These are phyloP conservation scores for Diaporthe ampelina DNA, from an alignment of 2,329 filamentous ascomycete genomes.

Conservation along the genomic window DNA sequence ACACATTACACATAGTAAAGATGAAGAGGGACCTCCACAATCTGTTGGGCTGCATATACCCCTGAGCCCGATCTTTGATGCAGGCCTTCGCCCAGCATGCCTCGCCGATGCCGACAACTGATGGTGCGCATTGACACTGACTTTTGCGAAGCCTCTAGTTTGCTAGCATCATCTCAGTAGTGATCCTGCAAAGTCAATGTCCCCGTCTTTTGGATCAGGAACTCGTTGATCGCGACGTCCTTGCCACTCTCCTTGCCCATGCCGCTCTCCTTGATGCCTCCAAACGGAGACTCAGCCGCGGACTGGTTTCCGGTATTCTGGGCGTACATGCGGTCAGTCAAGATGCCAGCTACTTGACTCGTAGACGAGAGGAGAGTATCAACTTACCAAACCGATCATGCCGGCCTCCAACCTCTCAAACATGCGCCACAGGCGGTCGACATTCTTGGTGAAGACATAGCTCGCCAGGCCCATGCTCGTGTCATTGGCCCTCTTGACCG, in stretches of 20 bases:
- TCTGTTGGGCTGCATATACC: neutral
- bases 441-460: slow-evolving; percentile 49
- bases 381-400: slow-evolving; percentile 68
- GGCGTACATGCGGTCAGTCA: neutral
- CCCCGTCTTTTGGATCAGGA: slow-evolving; percentile 42
- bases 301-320: slow-evolving; percentile 57
- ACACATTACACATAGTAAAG: neutral
- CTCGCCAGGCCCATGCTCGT: slow-evolving; percentile 51
- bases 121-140: too few species aligned
- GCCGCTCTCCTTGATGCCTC: slow-evolving; percentile 45
- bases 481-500: slow-evolving; percentile 51
- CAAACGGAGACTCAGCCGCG: slow-evolving; percentile 45
- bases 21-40: neutral
- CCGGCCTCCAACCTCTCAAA: slow-evolving; percentile 70
- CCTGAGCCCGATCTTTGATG: neutral
- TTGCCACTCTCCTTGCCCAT: slow-evolving; percentile 45
- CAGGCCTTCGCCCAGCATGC: neutral
- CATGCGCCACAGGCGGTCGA: slow-evolving; percentile 55
- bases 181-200: slow-evolving; percentile 38
- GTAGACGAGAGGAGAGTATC: too few species aligned
- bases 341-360: neutral
- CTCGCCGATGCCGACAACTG: too few species aligned
- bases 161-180: neutral
- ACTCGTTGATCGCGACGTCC: slow-evolving; percentile 43
- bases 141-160: neutral